Evolutionary conservation across 208 protist species (phyloP).

Genomic region (Tritrichomonas musculus): DNA sequence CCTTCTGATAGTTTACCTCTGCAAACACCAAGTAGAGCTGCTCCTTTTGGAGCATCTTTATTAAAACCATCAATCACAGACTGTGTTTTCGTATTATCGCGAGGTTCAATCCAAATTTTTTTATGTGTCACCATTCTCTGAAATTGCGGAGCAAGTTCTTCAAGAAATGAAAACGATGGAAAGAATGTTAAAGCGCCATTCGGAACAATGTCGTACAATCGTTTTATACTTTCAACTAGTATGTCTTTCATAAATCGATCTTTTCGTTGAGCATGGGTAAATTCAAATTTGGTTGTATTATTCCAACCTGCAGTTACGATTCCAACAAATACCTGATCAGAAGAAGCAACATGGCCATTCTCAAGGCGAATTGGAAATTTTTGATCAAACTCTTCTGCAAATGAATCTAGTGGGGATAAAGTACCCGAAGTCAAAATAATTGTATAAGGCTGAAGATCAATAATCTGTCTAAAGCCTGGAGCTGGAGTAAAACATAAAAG

Average conservation of each 20-base stretch:
- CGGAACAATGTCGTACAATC: background rate
- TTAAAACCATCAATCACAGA: background rate
- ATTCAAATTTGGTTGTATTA: background rate
- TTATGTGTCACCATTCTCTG: too few species aligned
- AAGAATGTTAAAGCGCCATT: conserved; percentile 30
- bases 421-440: conserved; percentile 34
- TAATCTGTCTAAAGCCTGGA: background rate
- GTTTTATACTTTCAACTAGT: background rate
- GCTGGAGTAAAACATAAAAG: background rate
- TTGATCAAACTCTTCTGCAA: background rate
- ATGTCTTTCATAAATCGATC: background rate
- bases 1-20: conserved; percentile 47
- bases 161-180: background rate
- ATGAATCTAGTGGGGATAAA: background rate
- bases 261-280: background rate
- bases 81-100: background rate
- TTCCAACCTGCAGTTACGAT: background rate
- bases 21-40: conserved; percentile 35
- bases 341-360: background rate
- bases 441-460: background rate
- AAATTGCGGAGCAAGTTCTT: background rate
- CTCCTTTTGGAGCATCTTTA: background rate
- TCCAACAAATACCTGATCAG: conserved; percentile 3
- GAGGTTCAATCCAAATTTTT: background rate
- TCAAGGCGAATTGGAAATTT: conserved; percentile 1